Conservation (phyloP, 352 stramenopile genomes). For the Phytopythium cucurbitacearum region DNA sequence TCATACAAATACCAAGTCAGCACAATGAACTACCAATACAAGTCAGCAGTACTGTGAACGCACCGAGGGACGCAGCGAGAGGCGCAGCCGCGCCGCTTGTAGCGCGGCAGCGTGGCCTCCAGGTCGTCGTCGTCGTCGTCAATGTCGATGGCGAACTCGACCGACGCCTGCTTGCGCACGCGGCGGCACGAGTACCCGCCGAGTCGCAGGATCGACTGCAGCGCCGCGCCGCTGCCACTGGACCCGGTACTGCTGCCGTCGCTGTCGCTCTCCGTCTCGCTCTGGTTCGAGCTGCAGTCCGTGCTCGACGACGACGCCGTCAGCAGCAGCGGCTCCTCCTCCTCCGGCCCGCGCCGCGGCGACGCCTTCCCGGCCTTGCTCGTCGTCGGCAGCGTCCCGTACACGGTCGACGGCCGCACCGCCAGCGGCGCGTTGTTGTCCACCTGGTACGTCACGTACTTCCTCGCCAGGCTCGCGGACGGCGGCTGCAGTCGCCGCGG, state of each 20-base stretch:
- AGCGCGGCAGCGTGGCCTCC: conserved; percentile 20
- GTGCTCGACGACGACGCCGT: conserved; percentile 8
- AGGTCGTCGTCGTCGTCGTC: conserved; percentile 33
- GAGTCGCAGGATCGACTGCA: conserved; percentile 72
- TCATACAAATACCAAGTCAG: neutral
- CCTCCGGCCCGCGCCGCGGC: conserved; percentile 11
- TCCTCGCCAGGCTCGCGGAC: conserved; percentile 10
- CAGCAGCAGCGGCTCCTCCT: conserved; percentile 16
- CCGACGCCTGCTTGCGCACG: conserved; percentile 58
- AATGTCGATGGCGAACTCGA: conserved; percentile 65
- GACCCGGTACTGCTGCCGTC: conserved; percentile 19
- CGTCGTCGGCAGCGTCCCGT: conserved; percentile 31
- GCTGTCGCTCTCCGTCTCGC: conserved; percentile 79
- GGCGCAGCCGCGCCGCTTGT: conserved; percentile 18
- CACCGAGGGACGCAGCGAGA: conserved; percentile 57
- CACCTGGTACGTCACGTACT: conserved; percentile 27
- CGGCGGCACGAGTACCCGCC: conserved; percentile 28
- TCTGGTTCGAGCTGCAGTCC: conserved; percentile 35
- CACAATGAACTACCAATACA: neutral
- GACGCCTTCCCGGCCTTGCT: conserved; percentile 4
- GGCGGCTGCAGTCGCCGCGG: conserved; percentile 2
- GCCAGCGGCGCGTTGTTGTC: conserved; percentile 17
- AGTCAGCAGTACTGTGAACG: neutral
- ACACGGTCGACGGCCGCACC: conserved; percentile 15
- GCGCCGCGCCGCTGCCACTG: conserved; percentile 7